These are phyloP conservation scores for Bolboschoenus planiculmis DNA, from an alignment of 176 grass and related monocot species.

Conservation along the genomic window DNA sequence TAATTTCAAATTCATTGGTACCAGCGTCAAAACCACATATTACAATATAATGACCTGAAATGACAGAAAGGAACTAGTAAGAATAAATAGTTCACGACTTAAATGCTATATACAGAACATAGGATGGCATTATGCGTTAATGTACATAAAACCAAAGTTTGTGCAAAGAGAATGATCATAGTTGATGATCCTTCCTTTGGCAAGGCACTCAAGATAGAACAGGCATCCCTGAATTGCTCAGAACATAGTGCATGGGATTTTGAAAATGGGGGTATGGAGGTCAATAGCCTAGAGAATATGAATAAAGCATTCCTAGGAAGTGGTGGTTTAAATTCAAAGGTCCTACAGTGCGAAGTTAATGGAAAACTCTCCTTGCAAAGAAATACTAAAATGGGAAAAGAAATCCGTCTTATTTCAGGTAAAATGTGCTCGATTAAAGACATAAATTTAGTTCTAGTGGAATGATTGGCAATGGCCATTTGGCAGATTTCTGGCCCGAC, in stretches of 20 bases:
- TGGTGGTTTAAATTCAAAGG: background rate
- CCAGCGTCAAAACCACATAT: conserved; percentile 94
- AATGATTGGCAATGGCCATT: background rate
- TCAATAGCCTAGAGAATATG: background rate
- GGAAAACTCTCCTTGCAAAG: background rate
- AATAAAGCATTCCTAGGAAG: background rate
- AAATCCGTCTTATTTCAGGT: background rate
- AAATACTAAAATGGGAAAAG: background rate
- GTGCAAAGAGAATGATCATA: background rate
- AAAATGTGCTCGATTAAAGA: background rate
- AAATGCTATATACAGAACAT: background rate
- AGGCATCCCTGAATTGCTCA: background rate
- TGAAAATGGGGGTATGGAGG: background rate
- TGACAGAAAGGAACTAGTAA: background rate
- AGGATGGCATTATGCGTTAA: background rate
- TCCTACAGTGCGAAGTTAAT: background rate
- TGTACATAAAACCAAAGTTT: background rate
- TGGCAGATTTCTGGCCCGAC: background rate
- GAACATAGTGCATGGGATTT: background rate
- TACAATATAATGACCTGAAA: conserved; percentile 83
- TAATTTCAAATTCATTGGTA: conserved; percentile 89
- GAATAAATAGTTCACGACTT: background rate
- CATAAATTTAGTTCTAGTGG: background rate
- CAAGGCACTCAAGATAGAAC: background rate
- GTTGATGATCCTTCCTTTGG: background rate